Base-by-base conservation (phyloP, 2,329 filamentous ascomycete species). In the Ceratocystis papillata region DNA sequence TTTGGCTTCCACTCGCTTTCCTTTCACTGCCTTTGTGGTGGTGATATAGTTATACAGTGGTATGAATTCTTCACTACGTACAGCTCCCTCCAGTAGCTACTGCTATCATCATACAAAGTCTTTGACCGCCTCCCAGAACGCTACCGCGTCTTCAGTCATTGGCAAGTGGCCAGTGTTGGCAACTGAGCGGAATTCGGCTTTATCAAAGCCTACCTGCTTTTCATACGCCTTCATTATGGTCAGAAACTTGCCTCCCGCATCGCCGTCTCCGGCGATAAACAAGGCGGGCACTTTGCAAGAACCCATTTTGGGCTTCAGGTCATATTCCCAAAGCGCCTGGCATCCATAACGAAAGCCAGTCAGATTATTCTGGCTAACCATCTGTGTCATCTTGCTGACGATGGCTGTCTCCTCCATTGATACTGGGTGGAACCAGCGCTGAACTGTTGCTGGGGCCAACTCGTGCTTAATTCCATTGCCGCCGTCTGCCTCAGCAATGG, bases 151-250 rank as follows among this genome's bases (percentile, higher is more conserved):
- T 76, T 95, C 90, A 61, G 85, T 85, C 89, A 95, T 95, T 0
- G 90, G 90, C 71, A 96, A 75, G 77, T 96, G 90, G 0, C 90
- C 90, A 0, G 89, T 85, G 7, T 80, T 77, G 0, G 88, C 82
- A 8, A 95, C 82, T 67, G 88, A 75, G 73, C 81, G 83, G 69
- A 91, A 80, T 67, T 83, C 79, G 0, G 80, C 81, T 0, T 81
- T 83, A 0, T 74, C 73, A 8, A 77, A 74, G 0, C 87, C 86
- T 53, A 90, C 73, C 20, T 77, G 73, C 0, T 75, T 79, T 65
- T 80, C 83, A 80, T 92, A 90, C 15, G 84, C 84, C 65, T 87
- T 84, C 89, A 96, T 95, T 3, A 87, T 87, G 77, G 86, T 85
- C 0, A 89, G 88, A 64, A 96, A 72, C 0, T 87, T 87, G 1